Conservation (phyloP, 441 rosid species). For the Mallotus repandus region DNA sequence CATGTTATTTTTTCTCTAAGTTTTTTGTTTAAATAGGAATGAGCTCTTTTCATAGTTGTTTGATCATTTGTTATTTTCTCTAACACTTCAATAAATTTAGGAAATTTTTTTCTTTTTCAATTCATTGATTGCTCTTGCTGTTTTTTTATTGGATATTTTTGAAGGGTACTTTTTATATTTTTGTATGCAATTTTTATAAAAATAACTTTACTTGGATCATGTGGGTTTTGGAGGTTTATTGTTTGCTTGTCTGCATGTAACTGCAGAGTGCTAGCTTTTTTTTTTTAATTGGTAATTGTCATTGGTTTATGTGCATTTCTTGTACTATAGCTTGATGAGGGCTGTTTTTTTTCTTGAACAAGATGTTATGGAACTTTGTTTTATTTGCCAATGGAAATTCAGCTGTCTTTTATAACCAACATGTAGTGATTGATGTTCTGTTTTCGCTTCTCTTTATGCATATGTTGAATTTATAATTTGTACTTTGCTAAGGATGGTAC, state of each 20-base stretch:
- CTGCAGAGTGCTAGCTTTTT: no score
- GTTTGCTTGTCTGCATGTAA: background rate
- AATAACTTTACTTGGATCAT: background rate
- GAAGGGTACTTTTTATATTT: no score
- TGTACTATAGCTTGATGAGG: background rate
- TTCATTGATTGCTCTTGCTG: background rate
- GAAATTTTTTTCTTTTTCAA: background rate
- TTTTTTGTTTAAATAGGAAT: background rate
- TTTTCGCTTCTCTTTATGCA: background rate
- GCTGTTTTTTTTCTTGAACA: background rate
- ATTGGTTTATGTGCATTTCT: slow-evolving; percentile 2
- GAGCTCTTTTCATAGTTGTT: background rate
- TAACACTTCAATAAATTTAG: background rate
- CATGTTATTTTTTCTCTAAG: slow-evolving; percentile 16
- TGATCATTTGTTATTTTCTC: background rate
- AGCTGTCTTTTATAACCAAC: background rate
- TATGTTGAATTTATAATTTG: background rate
- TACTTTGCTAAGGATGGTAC: background rate
- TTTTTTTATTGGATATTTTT: background rate
- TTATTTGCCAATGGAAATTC: background rate
- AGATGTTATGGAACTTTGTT: background rate
- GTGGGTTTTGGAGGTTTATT: background rate
- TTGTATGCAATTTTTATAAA: no score
- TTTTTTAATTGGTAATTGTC: background rate
- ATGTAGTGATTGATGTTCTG: background rate